A percentile compares a stretch with the other conserved stretches of the same genome.
Evolutionary conservation across 257 asterid genomes (phyloP).

Genomic region (Solanum chilense): DNA sequence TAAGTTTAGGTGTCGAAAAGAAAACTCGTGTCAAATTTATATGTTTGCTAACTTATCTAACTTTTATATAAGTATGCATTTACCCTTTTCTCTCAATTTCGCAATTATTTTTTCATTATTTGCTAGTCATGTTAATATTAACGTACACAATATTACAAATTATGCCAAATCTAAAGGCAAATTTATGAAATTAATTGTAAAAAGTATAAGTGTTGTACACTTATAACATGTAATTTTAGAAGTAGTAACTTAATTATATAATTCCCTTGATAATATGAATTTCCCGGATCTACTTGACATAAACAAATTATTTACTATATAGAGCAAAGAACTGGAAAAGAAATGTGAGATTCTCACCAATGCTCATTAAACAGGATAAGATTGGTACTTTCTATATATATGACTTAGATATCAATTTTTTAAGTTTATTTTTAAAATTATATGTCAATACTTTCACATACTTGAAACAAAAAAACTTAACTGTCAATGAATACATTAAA

Average conservation of each 20-base stretch:
- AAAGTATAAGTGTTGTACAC: background rate
- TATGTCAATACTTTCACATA: background rate
- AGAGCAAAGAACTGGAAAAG: background rate
- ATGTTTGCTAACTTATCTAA: background rate
- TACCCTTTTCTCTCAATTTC: background rate
- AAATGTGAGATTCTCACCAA: background rate
- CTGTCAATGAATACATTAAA: slow-evolving; percentile 6
- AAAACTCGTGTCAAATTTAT: background rate
- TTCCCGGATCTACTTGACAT: background rate
- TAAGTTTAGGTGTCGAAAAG: background rate
- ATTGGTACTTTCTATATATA: no score
- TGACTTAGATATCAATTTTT: no score
- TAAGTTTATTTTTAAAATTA: background rate
- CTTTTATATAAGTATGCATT: background rate
- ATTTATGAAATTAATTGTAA: background rate
- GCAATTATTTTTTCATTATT: background rate
- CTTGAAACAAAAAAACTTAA: background rate
- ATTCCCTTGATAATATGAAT: background rate
- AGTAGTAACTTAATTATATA: background rate
- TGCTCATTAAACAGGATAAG: background rate
- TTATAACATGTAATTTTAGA: background rate
- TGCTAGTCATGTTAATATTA: background rate
- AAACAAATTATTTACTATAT: no score
- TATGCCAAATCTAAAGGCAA: background rate
- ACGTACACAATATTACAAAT: background rate